These are phyloP conservation scores for Harrya chromipes DNA, from an alignment of 768 basidiomycete species.

Conservation along the genomic window DNA sequence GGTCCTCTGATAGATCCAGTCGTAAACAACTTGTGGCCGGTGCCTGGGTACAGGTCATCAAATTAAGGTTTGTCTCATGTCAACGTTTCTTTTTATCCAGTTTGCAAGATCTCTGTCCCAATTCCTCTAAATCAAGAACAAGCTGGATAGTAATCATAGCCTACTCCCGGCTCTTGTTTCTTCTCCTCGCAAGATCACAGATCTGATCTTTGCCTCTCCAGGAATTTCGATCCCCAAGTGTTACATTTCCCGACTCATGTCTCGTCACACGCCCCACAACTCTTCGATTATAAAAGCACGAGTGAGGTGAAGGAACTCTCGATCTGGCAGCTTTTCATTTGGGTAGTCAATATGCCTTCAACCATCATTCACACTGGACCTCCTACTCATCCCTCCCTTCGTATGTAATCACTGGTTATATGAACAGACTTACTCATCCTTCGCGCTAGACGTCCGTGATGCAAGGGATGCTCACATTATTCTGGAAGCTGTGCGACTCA, in stretches of 20 bases:
- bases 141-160: slow-evolving; percentile 7
- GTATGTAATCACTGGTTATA: slow-evolving; percentile 17
- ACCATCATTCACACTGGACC: slow-evolving; percentile 21
- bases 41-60: slow-evolving; percentile 22
- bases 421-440: background rate
- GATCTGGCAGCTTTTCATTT: slow-evolving; percentile 4
- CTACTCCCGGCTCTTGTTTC: slow-evolving; percentile 14
- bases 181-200: slow-evolving; percentile 18
- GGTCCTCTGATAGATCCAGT: slow-evolving; percentile 10
- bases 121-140: slow-evolving; percentile 21
- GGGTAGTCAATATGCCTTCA: slow-evolving; percentile 14
- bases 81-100: slow-evolving; percentile 27
- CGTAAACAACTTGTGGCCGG: slow-evolving; percentile 8
- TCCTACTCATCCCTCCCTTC: slow-evolving; percentile 30
- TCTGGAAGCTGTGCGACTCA: slow-evolving; percentile 71
- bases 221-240: slow-evolving; percentile 8
- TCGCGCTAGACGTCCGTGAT: slow-evolving; percentile 62
- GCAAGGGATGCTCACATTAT: slow-evolving; percentile 76
- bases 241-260: slow-evolving; percentile 20
- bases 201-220: slow-evolving; percentile 19
- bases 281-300: slow-evolving; percentile 24
- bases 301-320: background rate
- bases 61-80: slow-evolving; percentile 33
- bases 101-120: slow-evolving; percentile 23
- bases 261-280: slow-evolving; percentile 16